phyloP scores from a whole-genome alignment of 2,329 filamentous ascomycete genomes.

The Pyrenophora graminea region DNA sequence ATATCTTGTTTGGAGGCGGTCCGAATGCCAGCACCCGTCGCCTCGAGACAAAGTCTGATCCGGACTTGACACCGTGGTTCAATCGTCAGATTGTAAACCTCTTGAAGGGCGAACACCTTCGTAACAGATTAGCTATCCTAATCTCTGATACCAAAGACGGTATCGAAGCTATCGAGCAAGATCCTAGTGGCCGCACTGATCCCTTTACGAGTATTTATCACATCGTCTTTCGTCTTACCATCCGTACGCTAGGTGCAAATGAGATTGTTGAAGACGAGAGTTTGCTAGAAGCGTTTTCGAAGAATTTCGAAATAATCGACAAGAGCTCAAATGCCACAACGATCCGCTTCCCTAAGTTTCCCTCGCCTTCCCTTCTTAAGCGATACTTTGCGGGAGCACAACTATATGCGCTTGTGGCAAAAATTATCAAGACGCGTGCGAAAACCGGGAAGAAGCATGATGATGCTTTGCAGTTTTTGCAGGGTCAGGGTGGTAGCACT shows the following conservation, averaged over 20 bases:
- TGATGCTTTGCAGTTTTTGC: conserved; percentile 59
- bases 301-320: conserved; percentile 56
- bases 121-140: conserved; percentile 47
- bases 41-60: conserved; percentile 12
- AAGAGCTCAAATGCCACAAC: conserved; percentile 48
- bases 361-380: conserved; percentile 50
- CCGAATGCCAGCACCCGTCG: conserved; percentile 19
- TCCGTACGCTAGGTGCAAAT: conserved; percentile 58
- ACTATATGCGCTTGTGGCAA: conserved; percentile 56
- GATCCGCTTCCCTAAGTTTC: conserved; percentile 60
- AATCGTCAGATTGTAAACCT: conserved; percentile 25
- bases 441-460: conserved; percentile 49
- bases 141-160: conserved; percentile 47
- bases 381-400: conserved; percentile 53
- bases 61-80: conserved; percentile 29
- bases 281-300: conserved; percentile 50
- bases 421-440: conserved; percentile 53
- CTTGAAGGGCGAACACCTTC: conserved; percentile 34
- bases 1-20: conserved; percentile 34
- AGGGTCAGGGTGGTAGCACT: conserved; percentile 56
- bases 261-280: conserved; percentile 57
- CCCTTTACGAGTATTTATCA: conserved; percentile 60
- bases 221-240: conserved; percentile 61
- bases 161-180: conserved; percentile 46
- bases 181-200: conserved; percentile 50